phyloP scores from a whole-genome alignment of 2,329 filamentous ascomycete species.

The Sporothrix dimorphospora region DNA sequence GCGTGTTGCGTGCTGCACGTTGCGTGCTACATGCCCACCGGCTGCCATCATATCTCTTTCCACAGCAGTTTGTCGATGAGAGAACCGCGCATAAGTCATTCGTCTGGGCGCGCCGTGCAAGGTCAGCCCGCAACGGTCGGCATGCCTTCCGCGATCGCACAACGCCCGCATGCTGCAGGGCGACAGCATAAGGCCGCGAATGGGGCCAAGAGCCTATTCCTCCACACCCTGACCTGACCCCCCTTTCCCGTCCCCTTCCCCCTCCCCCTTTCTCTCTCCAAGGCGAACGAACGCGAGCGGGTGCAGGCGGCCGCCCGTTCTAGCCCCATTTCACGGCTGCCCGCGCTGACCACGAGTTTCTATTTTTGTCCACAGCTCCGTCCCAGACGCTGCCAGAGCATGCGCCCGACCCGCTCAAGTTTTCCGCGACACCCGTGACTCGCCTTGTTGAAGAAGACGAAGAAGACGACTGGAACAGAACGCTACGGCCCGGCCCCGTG shows the following conservation, averaged over 20 bases:
- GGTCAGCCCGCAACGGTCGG: neutral
- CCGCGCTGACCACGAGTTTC: constrained; percentile 22
- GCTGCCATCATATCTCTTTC: neutral
- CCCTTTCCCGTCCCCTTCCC: neutral
- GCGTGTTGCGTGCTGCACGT: neutral
- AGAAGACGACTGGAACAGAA: constrained; percentile 57
- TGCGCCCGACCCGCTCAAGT: constrained; percentile 56
- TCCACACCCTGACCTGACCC: neutral
- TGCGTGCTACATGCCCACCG: neutral
- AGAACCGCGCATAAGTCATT: neutral
- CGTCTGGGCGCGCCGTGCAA: constrained; percentile 3
- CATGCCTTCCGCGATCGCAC: constrained; percentile 25
- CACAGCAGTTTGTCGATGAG: neutral
- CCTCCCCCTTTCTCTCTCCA: no score
- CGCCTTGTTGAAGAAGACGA: constrained; percentile 60
- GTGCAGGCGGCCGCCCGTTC: constrained; percentile 18
- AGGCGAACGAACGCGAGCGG: neutral
- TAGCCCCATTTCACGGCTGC: neutral
- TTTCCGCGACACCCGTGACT: constrained; percentile 54
- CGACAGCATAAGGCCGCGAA: neutral
- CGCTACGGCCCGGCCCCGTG: constrained; percentile 50
- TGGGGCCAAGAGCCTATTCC: neutral
- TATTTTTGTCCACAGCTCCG: constrained; percentile 50
- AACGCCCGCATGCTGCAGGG: constrained; percentile 10
- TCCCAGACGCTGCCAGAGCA: constrained; percentile 63